A percentile compares a stretch with the other conserved stretches of the same genome.
Conservation (phyloP, 106 monocot genomes). For the Chionographis japonica region DNA sequence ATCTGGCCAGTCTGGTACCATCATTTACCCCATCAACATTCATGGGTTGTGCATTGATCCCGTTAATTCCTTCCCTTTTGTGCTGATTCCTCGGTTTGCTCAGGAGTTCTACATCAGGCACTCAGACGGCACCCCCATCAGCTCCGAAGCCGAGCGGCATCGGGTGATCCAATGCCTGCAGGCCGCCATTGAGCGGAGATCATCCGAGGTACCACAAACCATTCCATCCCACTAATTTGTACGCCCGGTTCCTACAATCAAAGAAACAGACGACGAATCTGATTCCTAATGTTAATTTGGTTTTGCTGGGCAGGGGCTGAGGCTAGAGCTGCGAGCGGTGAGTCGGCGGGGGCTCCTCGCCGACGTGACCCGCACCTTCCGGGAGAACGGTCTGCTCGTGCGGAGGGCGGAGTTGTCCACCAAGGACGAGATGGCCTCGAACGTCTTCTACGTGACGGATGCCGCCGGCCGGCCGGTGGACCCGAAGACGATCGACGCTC, state of each 20-base stretch:
- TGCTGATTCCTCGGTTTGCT: not conserved
- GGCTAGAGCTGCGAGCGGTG: conserved; percentile 15
- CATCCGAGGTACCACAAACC: conserved; percentile 20
- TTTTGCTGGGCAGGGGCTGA: conserved; percentile 18
- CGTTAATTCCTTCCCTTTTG: not conserved
- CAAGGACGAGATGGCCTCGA: conserved; percentile 7
- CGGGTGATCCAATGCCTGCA: conserved; percentile 33
- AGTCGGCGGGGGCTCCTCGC: conserved; percentile 11
- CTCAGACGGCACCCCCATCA: conserved; percentile 30
- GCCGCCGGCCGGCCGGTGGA: conserved; percentile 12
- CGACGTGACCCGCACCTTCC: conserved; percentile 23
- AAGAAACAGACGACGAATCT: too few relatives aligned
- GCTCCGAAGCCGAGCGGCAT: conserved; percentile 39
- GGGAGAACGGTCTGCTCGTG: conserved; percentile 27
- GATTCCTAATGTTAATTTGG: too few relatives aligned
- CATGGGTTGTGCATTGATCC: not conserved
- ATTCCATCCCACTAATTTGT: not conserved
- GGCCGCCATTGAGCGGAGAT: conserved; percentile 36
- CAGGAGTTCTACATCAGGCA: conserved; percentile 47
- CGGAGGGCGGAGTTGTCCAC: conserved; percentile 19
- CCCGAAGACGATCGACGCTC: conserved; percentile 9
- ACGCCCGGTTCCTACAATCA: not conserved
- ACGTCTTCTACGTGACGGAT: conserved; percentile 26
- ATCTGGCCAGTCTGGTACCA: conserved; percentile 26
- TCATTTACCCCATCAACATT: not conserved